These are phyloP conservation scores for Fomitopsis schrenkii DNA, from an alignment of 1,284 basidiomycete genomes.

Conservation along the genomic window DNA sequence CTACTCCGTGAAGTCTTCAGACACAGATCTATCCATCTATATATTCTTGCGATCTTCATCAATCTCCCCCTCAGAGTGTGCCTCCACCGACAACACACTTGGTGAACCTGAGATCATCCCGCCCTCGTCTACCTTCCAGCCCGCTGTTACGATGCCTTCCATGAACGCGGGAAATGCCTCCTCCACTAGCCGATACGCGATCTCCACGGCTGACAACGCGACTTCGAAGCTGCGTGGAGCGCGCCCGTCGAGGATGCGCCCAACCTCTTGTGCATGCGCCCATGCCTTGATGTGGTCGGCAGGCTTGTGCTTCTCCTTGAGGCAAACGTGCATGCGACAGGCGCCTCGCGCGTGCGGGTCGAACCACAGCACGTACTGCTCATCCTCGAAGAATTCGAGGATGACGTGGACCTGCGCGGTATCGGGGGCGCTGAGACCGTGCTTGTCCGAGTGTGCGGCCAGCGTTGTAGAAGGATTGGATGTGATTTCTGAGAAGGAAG, in stretches of 20 bases:
- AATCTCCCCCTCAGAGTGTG: neutral
- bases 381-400: conserved; percentile 32
- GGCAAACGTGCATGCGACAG: conserved; percentile 34
- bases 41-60: conserved; percentile 8
- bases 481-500: conserved; percentile 10
- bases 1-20: neutral
- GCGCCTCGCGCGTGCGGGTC: conserved; percentile 22
- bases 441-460: neutral
- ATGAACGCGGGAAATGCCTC: conserved; percentile 30
- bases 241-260: conserved; percentile 6
- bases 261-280: conserved; percentile 39
- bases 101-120: conserved; percentile 34
- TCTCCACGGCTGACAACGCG: conserved; percentile 18
- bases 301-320: conserved; percentile 45
- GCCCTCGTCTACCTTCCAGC: conserved; percentile 36
- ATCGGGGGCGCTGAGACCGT: neutral
- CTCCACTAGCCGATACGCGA: conserved; percentile 20
- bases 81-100: conserved; percentile 15
- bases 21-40: neutral
- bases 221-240: conserved; percentile 9
- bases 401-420: conserved; percentile 10
- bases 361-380: conserved; percentile 50
- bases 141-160: conserved; percentile 23
- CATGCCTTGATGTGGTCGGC: conserved; percentile 54
- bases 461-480: neutral